Evolutionary conservation across 306 rosid species (phyloP).

Genomic region (Medicago ruthenica): DNA sequence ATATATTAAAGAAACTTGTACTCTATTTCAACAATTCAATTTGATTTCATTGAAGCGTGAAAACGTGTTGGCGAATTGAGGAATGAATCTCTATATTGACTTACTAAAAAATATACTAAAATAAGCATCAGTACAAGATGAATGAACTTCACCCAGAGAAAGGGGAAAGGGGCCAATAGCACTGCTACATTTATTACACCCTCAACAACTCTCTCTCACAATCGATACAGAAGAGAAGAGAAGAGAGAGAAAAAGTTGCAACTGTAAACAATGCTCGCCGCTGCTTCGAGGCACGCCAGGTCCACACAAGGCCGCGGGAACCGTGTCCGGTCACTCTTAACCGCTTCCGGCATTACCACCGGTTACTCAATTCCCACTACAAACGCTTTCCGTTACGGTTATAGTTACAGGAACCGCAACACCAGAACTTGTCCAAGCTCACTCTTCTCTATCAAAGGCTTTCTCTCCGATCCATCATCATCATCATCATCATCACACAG

Average conservation of each 20-base stretch:
- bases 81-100: background rate
- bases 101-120: background rate
- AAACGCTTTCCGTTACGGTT: conserved; percentile 7
- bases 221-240: too few relatives aligned
- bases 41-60: too few relatives aligned
- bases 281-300: conserved; percentile 49
- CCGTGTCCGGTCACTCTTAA: conserved; percentile 42
- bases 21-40: too few relatives aligned
- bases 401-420: background rate
- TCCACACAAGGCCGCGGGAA: conserved; percentile 28
- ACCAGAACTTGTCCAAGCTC: conserved; percentile 41
- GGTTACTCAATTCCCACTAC: conserved; percentile 18
- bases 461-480: conserved; percentile 52
- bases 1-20: too few relatives aligned
- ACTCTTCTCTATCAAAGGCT: conserved; percentile 45
- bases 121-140: too few relatives aligned
- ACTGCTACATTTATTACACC: background rate
- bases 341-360: conserved; percentile 38
- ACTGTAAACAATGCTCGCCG: conserved; percentile 49
- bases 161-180: background rate
- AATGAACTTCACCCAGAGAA: conserved; percentile 42
- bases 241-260: too few relatives aligned
- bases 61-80: background rate
- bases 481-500: conserved; percentile 34
- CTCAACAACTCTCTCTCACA: background rate